Base-by-base conservation (phyloP, 1,139 yeast genomes). In the Geotrichum candidum region DNA sequence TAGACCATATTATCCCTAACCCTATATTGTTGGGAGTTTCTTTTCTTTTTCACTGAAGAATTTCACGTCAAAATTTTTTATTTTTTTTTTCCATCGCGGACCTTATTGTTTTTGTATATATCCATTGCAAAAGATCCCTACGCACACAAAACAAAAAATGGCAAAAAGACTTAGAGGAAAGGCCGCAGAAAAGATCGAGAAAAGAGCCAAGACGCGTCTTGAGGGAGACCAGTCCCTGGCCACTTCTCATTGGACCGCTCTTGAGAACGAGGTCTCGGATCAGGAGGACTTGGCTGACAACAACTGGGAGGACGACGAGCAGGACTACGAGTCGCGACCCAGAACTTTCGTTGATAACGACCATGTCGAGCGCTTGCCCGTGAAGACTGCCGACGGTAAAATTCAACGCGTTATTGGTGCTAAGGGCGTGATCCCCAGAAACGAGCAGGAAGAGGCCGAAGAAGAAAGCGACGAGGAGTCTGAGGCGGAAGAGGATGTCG, bases 351-450 rank as follows among this genome's bases (percentile, higher is more conserved):
- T 64, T 31, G 61, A 61, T 5, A 76, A 78, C 15, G 77, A 56
- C 13, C 76, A 82, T 27, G 82, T 84, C 3, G 97, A 89, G 71
- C 86, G 89, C 11, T 80, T 92, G 64, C 98, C 99, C 0, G 89
- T 92, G 61, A 90, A 89, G 70, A 80, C 82, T 29, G 79, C 78
- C 1, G 88, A 84, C 64, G 97, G 96, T 64, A 81, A 79, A 60
- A 77, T 94, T 23, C 84, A 87, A 72, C 78, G 96, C 69, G 87
- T 85, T 3, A 74, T 77, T 55, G 73, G 72, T 41, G 73, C 73
- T 25, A 62, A 65, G 50, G 66, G 64, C 27, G 22, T 38, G 35
- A 62, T 61, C 45, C 60, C 57, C 7, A 66, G 48, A 71, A 63
- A 10, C 67, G 54, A 53, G n/a, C 61, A 56, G 41, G 54, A 38